Conservation (phyloP, 768 basidiomycete genomes). For the Leccinum variicolor region DNA sequence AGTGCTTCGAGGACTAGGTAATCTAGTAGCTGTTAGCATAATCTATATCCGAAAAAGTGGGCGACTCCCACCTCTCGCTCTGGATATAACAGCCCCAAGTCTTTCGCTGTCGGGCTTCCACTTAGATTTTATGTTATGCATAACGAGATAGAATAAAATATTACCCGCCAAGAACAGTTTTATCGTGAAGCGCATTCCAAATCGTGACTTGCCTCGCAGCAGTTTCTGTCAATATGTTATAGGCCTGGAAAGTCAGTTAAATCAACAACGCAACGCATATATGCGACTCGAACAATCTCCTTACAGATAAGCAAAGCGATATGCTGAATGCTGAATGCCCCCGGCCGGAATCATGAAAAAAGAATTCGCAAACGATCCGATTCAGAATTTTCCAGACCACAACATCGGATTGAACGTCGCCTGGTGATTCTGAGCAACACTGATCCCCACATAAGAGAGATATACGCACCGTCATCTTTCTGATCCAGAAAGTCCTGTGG, state of each 20-base stretch:
- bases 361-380: slow-evolving; percentile 36
- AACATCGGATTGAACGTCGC: slow-evolving; percentile 17
- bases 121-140: not conserved
- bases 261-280: slow-evolving; percentile 25
- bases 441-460: not conserved
- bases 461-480: slow-evolving; percentile 15
- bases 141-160: slow-evolving; percentile 2
- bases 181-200: slow-evolving; percentile 44
- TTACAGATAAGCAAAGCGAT: slow-evolving; percentile 24
- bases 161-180: slow-evolving; percentile 48
- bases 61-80: slow-evolving; percentile 42
- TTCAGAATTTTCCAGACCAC: slow-evolving; percentile 28
- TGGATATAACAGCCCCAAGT: slow-evolving; percentile 47
- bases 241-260: slow-evolving; percentile 41
- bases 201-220: slow-evolving; percentile 40
- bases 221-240: slow-evolving; percentile 49
- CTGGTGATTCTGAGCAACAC: slow-evolving; percentile 9
- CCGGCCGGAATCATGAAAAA: slow-evolving; percentile 28
- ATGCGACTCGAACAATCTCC: slow-evolving; percentile 15
- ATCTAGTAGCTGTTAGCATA: slow-evolving; percentile 33
- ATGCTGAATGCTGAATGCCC: slow-evolving; percentile 20
- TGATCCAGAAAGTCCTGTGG: slow-evolving; percentile 24
- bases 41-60: not conserved
- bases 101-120: slow-evolving; percentile 31
- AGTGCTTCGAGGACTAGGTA: slow-evolving; percentile 57